Evolutionary conservation across 345 rosid genomes (phyloP).

Genomic region (Hypericum perforatum): DNA sequence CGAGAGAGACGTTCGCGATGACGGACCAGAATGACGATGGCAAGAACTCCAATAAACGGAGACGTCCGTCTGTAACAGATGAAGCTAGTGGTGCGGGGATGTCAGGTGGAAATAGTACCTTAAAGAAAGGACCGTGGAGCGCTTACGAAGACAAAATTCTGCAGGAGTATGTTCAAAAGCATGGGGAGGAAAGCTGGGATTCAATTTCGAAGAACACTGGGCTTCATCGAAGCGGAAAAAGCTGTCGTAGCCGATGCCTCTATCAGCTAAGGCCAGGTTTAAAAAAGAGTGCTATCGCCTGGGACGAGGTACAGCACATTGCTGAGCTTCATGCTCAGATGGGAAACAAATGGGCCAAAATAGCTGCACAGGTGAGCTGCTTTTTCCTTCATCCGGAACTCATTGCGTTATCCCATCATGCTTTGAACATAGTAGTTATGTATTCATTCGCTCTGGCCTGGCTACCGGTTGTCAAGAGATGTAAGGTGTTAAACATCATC

Average conservation of each 20-base stretch:
- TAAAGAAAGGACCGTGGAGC: slow-evolving; percentile 57
- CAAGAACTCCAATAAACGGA: slow-evolving; percentile 12
- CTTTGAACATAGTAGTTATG: no score
- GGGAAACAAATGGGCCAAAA: slow-evolving; percentile 19
- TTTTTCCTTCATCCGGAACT: background rate
- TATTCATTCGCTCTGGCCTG: no score
- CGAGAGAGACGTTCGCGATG: slow-evolving; percentile 15
- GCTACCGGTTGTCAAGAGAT: no score
- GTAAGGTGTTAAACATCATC: no score
- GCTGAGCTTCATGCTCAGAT: slow-evolving; percentile 14
- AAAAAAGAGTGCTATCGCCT: slow-evolving; percentile 16
- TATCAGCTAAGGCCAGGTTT: slow-evolving; percentile 16
- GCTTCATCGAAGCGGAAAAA: slow-evolving; percentile 3
- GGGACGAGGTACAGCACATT: slow-evolving; percentile 13
- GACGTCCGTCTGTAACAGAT: slow-evolving; percentile 15
- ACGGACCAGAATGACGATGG: slow-evolving; percentile 12
- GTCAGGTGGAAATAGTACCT: slow-evolving; percentile 13
- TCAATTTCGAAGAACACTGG: slow-evolving; percentile 50
- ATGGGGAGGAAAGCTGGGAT: slow-evolving; percentile 66
- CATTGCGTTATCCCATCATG: no score
- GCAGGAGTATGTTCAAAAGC: slow-evolving; percentile 35
- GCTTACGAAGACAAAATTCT: slow-evolving; percentile 41
- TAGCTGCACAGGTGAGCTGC: slow-evolving; percentile 14
- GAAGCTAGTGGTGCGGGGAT: slow-evolving; percentile 13
- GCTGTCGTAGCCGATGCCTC: slow-evolving; percentile 17